A percentile compares a stretch with the other conserved stretches of the same genome.
Conservation (phyloP, 148 eudicot genomes). For the Chenopodium quinoa region DNA sequence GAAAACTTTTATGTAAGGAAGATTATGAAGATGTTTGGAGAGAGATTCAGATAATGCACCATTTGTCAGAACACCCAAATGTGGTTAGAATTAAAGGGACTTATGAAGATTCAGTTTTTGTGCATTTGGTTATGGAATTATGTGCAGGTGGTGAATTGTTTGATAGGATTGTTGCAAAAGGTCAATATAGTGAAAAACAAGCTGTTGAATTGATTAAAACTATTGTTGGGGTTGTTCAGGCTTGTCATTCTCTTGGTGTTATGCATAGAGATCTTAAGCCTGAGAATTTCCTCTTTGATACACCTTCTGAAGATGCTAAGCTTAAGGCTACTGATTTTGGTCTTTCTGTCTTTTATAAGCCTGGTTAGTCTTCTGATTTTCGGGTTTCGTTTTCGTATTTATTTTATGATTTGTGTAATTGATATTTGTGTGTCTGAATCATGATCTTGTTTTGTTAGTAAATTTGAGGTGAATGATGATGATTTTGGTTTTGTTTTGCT, state of each 20-base stretch:
- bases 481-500: not conserved
- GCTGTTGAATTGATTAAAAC: conserved; percentile 59
- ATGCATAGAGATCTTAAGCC: conserved; percentile 85
- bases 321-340: conserved; percentile 80
- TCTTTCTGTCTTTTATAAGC: conserved; percentile 67
- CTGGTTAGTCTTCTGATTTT: conserved; percentile 42
- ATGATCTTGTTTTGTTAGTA: not conserved
- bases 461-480: not conserved
- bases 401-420: not conserved
- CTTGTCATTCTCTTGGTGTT: conserved; percentile 78
- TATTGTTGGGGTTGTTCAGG: conserved; percentile 70
- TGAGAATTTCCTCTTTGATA: conserved; percentile 70
- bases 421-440: not conserved
- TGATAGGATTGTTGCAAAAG: conserved; percentile 70
- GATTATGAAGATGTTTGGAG: conserved; percentile 80
- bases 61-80: conserved; percentile 53
- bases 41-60: conserved; percentile 83
- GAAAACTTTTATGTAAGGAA: conserved; percentile 58
- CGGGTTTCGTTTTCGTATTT: not conserved
- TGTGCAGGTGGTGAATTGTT: conserved; percentile 75
- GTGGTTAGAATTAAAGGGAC: conserved; percentile 67
- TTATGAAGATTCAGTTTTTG: conserved; percentile 67
- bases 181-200: conserved; percentile 66
- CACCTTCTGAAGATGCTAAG: conserved; percentile 56
- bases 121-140: conserved; percentile 68